Conservation (phyloP, 2,329 filamentous ascomycete species). For the Penicillium sp. region DNA sequence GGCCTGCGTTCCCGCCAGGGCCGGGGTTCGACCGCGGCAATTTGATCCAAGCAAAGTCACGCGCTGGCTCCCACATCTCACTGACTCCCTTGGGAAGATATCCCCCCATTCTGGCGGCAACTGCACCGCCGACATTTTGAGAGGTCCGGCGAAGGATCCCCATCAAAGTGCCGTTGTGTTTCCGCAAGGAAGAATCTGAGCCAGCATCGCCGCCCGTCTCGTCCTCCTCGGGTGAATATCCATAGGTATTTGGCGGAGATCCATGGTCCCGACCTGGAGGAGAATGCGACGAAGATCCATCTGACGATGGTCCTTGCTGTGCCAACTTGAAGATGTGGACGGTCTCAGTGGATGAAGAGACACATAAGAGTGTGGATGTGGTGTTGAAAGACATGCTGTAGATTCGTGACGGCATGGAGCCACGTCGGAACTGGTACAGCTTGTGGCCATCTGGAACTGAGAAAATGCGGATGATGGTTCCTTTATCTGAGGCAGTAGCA, state of each 20-base stretch:
- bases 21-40: slow-evolving; percentile 65
- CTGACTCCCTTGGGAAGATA: slow-evolving; percentile 92
- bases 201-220: slow-evolving; percentile 32
- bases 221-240: slow-evolving; percentile 33
- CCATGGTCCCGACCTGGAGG: slow-evolving; percentile 26
- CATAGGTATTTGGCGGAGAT: slow-evolving; percentile 29
- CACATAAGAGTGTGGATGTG: slow-evolving; percentile 86
- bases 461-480: slow-evolving; percentile 95
- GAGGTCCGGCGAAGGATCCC: slow-evolving; percentile 92
- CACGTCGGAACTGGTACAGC: slow-evolving; percentile 91
- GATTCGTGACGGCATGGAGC: slow-evolving; percentile 92
- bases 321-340: slow-evolving; percentile 90
- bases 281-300: slow-evolving; percentile 30
- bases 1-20: slow-evolving; percentile 37
- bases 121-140: slow-evolving; percentile 84
- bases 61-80: slow-evolving; percentile 93
- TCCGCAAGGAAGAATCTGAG: slow-evolving; percentile 41
- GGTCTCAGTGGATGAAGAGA: slow-evolving; percentile 94
- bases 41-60: slow-evolving; percentile 96
- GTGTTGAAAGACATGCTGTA: slow-evolving; percentile 99
- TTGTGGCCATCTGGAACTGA: slow-evolving; percentile 88
- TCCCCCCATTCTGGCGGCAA: slow-evolving; percentile 84
- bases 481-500: slow-evolving; percentile 94
- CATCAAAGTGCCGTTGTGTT: slow-evolving; percentile 74
- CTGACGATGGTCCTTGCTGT: slow-evolving; percentile 35